phyloP scores from a whole-genome alignment of 78 protist genomes.

The Dictyostelium firmibasis region DNA sequence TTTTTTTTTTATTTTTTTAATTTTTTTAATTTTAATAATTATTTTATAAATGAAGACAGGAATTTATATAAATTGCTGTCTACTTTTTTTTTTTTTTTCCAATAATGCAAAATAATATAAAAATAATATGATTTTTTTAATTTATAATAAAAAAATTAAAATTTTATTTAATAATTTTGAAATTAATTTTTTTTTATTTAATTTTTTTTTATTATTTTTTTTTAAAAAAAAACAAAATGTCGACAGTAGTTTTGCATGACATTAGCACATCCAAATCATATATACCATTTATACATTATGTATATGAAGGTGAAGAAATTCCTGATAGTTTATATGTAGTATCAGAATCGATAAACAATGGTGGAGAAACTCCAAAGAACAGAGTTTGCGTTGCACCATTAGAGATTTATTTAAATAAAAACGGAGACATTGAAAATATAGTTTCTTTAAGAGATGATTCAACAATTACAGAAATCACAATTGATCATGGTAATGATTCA shows the following conservation, averaged over 20 bases:
- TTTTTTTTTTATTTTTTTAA: neutral
- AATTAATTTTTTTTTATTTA: neutral
- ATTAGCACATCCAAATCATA: neutral
- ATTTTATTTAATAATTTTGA: neutral
- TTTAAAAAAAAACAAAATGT: neutral
- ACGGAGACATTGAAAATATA: slow-evolving; percentile 27
- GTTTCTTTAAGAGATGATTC: neutral
- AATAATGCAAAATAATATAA: neutral
- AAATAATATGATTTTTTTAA: neutral
- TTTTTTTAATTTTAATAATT: too few species aligned
- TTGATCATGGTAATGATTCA: neutral
- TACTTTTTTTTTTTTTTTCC: neutral
- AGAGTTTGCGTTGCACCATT: slow-evolving; percentile 4
- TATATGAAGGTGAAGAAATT: slow-evolving; percentile 21
- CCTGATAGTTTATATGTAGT: neutral
- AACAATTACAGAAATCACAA: neutral
- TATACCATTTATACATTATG: slow-evolving; percentile 36
- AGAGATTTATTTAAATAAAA: slow-evolving; percentile 10
- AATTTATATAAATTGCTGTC: too few species aligned
- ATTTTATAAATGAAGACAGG: too few species aligned
- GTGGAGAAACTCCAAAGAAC: neutral
- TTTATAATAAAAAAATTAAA: too few species aligned
- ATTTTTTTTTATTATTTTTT: neutral
- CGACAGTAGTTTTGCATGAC: neutral
- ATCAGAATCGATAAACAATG: neutral